Percentiles rank a stretch among this genome's conserved stretches.
Conservation (phyloP, 2,329 filamentous ascomycete genomes). For the Aureobasidium uvarum region DNA sequence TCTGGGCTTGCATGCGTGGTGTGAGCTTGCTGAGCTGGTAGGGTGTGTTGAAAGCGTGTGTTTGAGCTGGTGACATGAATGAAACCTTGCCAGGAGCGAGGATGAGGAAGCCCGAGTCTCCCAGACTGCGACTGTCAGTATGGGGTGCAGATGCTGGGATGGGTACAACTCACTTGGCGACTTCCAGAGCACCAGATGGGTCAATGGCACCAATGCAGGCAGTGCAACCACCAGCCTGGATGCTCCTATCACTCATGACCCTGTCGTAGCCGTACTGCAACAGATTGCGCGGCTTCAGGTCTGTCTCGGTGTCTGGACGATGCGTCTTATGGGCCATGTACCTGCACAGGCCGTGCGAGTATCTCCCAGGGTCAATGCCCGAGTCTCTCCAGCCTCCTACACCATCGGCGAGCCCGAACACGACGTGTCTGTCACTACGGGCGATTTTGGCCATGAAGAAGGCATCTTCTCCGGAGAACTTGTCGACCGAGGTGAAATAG, state of each 20-base stretch:
- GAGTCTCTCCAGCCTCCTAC: conserved; percentile 95
- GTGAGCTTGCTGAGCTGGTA: conserved; percentile 92
- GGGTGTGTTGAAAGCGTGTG: conserved; percentile 96
- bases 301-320: conserved; percentile 56
- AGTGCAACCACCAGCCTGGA: conserved; percentile 84
- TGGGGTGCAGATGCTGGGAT: neutral
- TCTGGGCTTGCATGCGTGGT: conserved; percentile 71
- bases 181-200: conserved; percentile 71
- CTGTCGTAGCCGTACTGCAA: conserved; percentile 83
- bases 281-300: conserved; percentile 59
- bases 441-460: conserved; percentile 85
- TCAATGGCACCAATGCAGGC: conserved; percentile 81
- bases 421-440: conserved; percentile 64
- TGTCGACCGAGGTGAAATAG: conserved; percentile 44
- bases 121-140: conserved; percentile 53
- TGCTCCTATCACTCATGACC: conserved; percentile 68
- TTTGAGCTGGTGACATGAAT: conserved; percentile 79
- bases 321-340: conserved; percentile 71
- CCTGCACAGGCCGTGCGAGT: conserved; percentile 88
- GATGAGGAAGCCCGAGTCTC: conserved; percentile 91
- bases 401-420: conserved; percentile 88
- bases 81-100: conserved; percentile 83
- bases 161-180: conserved; percentile 65
- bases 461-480: conserved; percentile 87
- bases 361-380: conserved; percentile 90